These are phyloP conservation scores for Macadamia integrifolia DNA, from an alignment of 164 flowering plant genomes.

Conservation along the genomic window DNA sequence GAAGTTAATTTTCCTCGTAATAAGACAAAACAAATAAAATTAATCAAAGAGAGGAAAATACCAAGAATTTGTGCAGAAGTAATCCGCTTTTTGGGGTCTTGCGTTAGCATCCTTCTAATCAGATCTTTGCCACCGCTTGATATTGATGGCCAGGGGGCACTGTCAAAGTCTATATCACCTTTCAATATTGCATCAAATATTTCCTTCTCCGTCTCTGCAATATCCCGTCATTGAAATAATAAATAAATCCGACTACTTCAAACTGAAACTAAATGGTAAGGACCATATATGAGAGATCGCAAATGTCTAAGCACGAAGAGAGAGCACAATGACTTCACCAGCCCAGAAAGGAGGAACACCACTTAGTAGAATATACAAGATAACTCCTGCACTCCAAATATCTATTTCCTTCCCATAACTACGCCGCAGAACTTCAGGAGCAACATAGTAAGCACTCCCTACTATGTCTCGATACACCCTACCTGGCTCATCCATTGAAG, in stretches of 20 bases:
- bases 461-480: slow-evolving; percentile 78
- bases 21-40: neutral
- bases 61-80: slow-evolving; percentile 88
- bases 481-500: slow-evolving; percentile 38
- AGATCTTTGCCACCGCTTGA: slow-evolving; percentile 79
- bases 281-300: neutral
- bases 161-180: slow-evolving; percentile 70
- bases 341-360: slow-evolving; percentile 90
- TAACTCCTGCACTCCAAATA: slow-evolving; percentile 96
- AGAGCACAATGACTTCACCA: slow-evolving; percentile 34
- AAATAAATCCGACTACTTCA: neutral
- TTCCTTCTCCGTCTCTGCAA: slow-evolving; percentile 74
- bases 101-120: slow-evolving; percentile 73
- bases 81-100: slow-evolving; percentile 70
- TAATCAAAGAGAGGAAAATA: slow-evolving; percentile 17
- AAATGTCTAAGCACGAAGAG: neutral
- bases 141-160: slow-evolving; percentile 76
- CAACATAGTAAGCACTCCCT: slow-evolving; percentile 95
- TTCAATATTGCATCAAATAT: slow-evolving; percentile 69
- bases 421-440: slow-evolving; percentile 85
- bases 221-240: slow-evolving; percentile 3
- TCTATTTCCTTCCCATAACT: slow-evolving; percentile 89
- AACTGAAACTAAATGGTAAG: neutral
- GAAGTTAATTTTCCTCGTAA: neutral
- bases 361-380: slow-evolving; percentile 69